Evolutionary conservation across 1,284 basidiomycete species (phyloP), one percentile per base, ranked within the genome.

Genomic region (Irpex sp.): DNA sequence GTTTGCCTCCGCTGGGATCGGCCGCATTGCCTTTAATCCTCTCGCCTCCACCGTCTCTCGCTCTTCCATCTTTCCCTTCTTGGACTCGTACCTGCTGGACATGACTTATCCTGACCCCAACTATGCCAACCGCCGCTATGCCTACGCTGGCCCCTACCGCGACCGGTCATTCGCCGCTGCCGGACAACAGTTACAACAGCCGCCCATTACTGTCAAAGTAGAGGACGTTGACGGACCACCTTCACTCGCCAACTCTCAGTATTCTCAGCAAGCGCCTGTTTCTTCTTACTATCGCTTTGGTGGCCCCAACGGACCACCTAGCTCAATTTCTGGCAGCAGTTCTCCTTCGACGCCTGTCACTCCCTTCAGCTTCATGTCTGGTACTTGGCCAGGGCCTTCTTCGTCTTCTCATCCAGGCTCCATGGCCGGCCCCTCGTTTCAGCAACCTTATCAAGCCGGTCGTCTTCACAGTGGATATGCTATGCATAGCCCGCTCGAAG

Each of bases 311-410:
- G 52, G 63, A 52, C 54, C 54, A 51, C 63, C 70, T 0, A 70
- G 69, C 57, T 66, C 67, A 37, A 68, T 67, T 59, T 65, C 68
- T 19, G 69, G 68, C 66, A 68, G 69, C n/a, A 70, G 69, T 38
- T 17, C 17, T 9, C 62, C 69, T 17, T 66, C 68, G 26, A 64
- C 70, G 36, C 68, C 71, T 26, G 60, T 70, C 26, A 64, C 72
- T 6, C 68, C 73, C 13, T 76, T 76, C 68, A 71, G 66, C 19
- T 77, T 76, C 69, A 76, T 76, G 75, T 69, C 74, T 8, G 71
- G 73, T 40, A 65, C 68, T 36, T 66, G 67, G 44, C 68, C 68
- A 44, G 66, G 70, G 31, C 38, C 65, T 36, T 44, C 65, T 6
- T 66, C 68, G 54, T 64, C 64, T 37, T 54, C 67, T 34, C 62